These are phyloP conservation scores for Coemansia sp. DNA, from an alignment of 192 early-diverging fungal species.

Conservation along the genomic window DNA sequence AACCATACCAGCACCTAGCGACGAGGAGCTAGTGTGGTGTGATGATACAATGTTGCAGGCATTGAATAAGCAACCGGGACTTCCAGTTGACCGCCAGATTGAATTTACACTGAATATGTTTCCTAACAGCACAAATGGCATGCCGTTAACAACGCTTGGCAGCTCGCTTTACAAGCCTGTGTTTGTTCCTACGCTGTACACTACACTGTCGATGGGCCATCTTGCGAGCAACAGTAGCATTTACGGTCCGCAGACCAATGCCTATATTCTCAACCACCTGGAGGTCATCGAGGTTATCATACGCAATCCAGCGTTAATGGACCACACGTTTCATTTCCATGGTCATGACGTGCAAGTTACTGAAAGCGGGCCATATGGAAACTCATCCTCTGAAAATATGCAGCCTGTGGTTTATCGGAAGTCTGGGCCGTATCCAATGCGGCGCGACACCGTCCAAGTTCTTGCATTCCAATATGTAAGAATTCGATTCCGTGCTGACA, in stretches of 20 bases:
- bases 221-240: background rate
- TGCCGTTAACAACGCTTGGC: too few relatives aligned
- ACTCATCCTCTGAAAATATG: background rate
- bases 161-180: background rate
- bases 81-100: background rate
- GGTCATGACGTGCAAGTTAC: slow-evolving; percentile 19
- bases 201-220: background rate
- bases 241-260: background rate
- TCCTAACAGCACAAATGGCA: too few relatives aligned
- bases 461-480: slow-evolving; percentile 57
- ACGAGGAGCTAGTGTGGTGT: background rate
- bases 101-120: background rate
- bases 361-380: slow-evolving; percentile 10
- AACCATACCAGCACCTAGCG: background rate
- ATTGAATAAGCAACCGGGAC: background rate
- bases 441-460: slow-evolving; percentile 68
- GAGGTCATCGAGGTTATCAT: background rate
- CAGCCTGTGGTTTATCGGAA: background rate
- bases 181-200: background rate
- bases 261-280: background rate
- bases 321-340: slow-evolving; percentile 13
- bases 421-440: slow-evolving; percentile 37
- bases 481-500: slow-evolving; percentile 71
- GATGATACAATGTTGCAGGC: background rate
- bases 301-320: background rate